phyloP scores from a whole-genome alignment of 2,329 filamentous ascomycete genomes.

The Helminthosporium solani region DNA sequence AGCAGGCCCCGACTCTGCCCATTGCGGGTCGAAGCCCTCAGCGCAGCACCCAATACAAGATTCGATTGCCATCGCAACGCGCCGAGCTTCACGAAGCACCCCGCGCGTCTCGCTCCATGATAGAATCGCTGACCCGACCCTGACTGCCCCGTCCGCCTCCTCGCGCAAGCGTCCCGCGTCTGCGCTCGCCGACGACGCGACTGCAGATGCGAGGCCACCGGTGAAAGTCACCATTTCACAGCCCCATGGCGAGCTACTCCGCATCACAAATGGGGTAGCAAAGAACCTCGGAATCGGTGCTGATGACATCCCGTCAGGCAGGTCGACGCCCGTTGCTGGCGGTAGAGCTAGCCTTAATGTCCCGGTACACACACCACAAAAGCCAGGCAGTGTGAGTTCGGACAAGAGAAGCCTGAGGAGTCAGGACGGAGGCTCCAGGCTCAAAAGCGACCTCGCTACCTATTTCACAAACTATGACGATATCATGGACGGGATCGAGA shows the following conservation, averaged over 20 bases:
- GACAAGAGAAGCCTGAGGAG: constrained; percentile 80
- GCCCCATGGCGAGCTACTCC: constrained; percentile 45
- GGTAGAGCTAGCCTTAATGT: constrained; percentile 28
- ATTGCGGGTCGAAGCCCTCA: constrained; percentile 25
- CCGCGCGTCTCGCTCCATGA: constrained; percentile 26
- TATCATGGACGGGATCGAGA: constrained; percentile 80
- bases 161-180: constrained; percentile 36
- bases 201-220: constrained; percentile 39
- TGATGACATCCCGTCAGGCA: constrained; percentile 35
- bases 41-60: constrained; percentile 16
- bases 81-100: constrained; percentile 28
- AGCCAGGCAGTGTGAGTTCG: constrained; percentile 6
- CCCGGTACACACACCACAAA: constrained; percentile 21
- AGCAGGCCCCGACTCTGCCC: not conserved
- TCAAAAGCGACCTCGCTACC: constrained; percentile 86
- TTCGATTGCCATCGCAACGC: constrained; percentile 21
- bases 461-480: constrained; percentile 97
- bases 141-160: constrained; percentile 23
- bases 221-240: constrained; percentile 46
- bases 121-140: constrained; percentile 15
- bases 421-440: constrained; percentile 75
- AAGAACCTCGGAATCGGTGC: constrained; percentile 34
- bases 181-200: constrained; percentile 18
- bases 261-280: constrained; percentile 47
- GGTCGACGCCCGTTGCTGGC: constrained; percentile 33